Evolutionary conservation across 2,329 filamentous ascomycete genomes (phyloP), one percentile per base, ranked within the genome.

Genomic region (Exophiala dermatitidis): DNA sequence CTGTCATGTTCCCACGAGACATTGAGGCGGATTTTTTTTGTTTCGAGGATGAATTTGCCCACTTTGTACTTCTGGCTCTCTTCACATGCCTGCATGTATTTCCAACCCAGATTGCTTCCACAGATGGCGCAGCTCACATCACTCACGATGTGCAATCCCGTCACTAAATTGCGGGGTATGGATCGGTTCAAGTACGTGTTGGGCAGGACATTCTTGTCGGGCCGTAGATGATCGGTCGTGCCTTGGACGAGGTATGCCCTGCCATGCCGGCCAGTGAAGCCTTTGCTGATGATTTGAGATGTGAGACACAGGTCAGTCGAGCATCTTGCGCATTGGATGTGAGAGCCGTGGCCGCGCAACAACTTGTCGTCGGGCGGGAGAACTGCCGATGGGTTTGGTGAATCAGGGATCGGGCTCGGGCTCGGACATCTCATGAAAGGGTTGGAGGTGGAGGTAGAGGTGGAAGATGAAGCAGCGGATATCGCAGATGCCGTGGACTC

Each of bases 41-140:
- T 82, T 66, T 84, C 81, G 30, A 84, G 66, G 30, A 84, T 84
- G 59, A 80, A 84, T 63, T 83, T 84, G n/a, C 81, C 81, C 1
- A 84, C 77, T 63, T 84, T 84, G 63, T 84, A 84, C 51, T 74
- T 71, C 67, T 84, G 81, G 7, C 67, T 70, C 54, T 83, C 80
- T 59, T 84, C 79, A 54, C 80, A 79, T 0, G 81, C 81, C 19
- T 75, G 73, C 28, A 84, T 75, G 62, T 84, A 84, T 66, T 84
- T 84, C 81, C 81, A 84, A 2, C 81, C 81, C 19, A 84, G 63
- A 34, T 81, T 73, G 50, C 65, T 75, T 1, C 75, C 78, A 57
- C 81, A 84, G 44, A 74, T 71, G 3, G 71, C 67, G 61, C 81
- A 84, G 58, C 69, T 75, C 41, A 84, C 76, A 56, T 84, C 81